phyloP scores from a whole-genome alignment of 192 early-diverging fungal species.

The Coemansia sp. region DNA sequence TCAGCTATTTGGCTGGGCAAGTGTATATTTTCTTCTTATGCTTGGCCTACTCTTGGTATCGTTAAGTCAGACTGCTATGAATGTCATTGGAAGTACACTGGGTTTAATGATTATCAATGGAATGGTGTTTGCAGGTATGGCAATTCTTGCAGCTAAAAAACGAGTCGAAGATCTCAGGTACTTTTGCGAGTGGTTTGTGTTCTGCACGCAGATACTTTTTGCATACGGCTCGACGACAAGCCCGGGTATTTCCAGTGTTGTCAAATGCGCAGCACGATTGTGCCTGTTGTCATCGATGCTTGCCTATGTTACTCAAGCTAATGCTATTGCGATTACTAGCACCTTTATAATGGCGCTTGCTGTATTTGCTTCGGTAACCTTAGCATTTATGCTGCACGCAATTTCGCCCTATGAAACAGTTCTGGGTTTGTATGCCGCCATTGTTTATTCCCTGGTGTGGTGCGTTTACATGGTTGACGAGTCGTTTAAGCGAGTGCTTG shows the following conservation, averaged over 20 bases:
- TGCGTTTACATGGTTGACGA: not conserved
- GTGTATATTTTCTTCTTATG: not conserved
- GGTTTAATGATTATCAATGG: not conserved
- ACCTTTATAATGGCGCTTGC: not conserved
- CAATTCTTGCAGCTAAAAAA: not conserved
- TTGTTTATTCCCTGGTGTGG: not conserved
- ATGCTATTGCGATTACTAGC: not conserved
- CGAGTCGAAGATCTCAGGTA: not conserved
- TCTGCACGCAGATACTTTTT: slow-evolving; percentile 3
- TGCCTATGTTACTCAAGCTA: not conserved
- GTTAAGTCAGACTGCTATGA: not conserved
- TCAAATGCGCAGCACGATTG: not conserved
- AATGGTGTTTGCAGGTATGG: not conserved
- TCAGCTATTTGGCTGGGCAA: not conserved
- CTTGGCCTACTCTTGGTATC: not conserved
- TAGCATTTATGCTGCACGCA: slow-evolving; percentile 1
- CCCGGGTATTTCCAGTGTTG: not conserved
- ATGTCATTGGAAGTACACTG: not conserved
- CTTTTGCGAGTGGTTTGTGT: not conserved
- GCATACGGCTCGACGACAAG: not conserved
- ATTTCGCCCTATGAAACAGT: not conserved
- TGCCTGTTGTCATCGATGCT: not conserved
- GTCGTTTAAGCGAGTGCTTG: not conserved
- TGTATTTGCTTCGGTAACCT: not conserved
- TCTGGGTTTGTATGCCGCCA: not conserved